Percentiles rank a stretch among this genome's conserved stretches.
phyloP scores from a whole-genome alignment of 2,329 filamentous ascomycete species.

The Colletotrichum lini region DNA sequence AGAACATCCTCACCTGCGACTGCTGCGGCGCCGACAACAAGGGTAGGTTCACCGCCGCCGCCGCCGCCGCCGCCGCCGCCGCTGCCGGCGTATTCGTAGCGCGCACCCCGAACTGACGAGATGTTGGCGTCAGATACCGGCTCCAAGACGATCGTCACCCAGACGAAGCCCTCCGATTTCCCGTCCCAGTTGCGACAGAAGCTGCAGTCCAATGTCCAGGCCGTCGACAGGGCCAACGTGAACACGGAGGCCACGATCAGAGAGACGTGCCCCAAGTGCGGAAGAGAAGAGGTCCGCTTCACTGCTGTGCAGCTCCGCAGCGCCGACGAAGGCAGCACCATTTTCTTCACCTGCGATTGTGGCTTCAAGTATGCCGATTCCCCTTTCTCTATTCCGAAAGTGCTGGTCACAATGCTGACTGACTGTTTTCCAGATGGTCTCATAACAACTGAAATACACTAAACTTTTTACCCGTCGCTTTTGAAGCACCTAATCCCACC shows the following conservation, averaged over 20 bases:
- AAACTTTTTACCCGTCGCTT: slow-evolving; percentile 40
- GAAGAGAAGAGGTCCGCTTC: slow-evolving; percentile 85
- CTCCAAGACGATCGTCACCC: slow-evolving; percentile 82
- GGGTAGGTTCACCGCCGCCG: slow-evolving; percentile 67
- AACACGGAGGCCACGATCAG: slow-evolving; percentile 78
- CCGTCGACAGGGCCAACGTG: slow-evolving; percentile 82
- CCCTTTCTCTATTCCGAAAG: slow-evolving; percentile 10
- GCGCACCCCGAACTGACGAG: slow-evolving; percentile 4
- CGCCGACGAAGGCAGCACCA: slow-evolving; percentile 94
- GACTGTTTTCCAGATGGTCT: slow-evolving; percentile 60
- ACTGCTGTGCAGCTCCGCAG: slow-evolving; percentile 88
- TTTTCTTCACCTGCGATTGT: slow-evolving; percentile 92
- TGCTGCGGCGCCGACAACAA: slow-evolving; percentile 88
- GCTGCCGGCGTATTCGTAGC: background rate
- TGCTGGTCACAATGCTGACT: slow-evolving; percentile 45
- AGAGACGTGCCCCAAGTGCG: slow-evolving; percentile 85
- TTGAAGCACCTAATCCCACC: slow-evolving; percentile 40
- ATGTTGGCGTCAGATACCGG: slow-evolving; percentile 71
- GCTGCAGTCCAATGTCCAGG: slow-evolving; percentile 85
- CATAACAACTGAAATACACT: slow-evolving; percentile 68
- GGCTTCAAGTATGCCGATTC: slow-evolving; percentile 78
- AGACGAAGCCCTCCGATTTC: slow-evolving; percentile 91
- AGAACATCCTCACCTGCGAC: slow-evolving; percentile 84
- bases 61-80: too few relatives aligned
- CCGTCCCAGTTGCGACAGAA: slow-evolving; percentile 91